phyloP scores from a whole-genome alignment of 2,329 filamentous ascomycete genomes.

The Fusarium sp. region DNA sequence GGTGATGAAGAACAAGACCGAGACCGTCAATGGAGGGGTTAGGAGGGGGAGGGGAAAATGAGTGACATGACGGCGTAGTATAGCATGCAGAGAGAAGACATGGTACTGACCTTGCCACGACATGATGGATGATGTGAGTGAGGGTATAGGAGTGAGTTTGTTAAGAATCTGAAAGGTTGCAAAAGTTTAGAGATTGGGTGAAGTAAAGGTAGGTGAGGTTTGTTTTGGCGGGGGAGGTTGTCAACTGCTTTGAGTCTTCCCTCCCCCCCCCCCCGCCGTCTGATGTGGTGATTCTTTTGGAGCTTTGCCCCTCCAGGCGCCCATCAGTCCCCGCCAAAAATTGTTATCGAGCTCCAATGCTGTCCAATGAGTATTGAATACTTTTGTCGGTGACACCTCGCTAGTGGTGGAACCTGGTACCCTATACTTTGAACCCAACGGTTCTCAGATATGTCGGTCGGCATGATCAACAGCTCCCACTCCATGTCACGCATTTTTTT shows the following conservation, averaged over 20 bases:
- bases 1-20: conserved; percentile 38
- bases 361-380: conserved; percentile 36
- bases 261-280: conserved; percentile 5
- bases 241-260: conserved; percentile 9
- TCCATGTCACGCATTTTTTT: conserved; percentile 42
- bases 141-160: conserved; percentile 24
- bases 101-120: conserved; percentile 76
- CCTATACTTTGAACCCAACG: conserved; percentile 23
- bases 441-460: conserved; percentile 28
- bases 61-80: conserved; percentile 10
- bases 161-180: conserved; percentile 26
- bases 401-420: conserved; percentile 15
- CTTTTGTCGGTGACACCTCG: conserved; percentile 15
- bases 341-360: conserved; percentile 25
- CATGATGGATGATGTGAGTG: conserved; percentile 61
- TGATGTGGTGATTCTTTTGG: conserved; percentile 42
- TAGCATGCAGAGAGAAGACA: conserved; percentile 18
- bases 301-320: conserved; percentile 43
- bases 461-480: conserved; percentile 39
- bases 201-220: conserved; percentile 16
- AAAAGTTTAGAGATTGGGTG: conserved; percentile 11
- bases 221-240: conserved; percentile 41
- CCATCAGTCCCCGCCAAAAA: conserved; percentile 40
- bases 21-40: conserved; percentile 32
- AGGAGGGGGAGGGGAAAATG: conserved; percentile 26